Evolutionary conservation across 2,329 filamentous ascomycete genomes (phyloP), one percentile per base, ranked within the genome.

Genomic region (Trichothecium sympodiale): DNA sequence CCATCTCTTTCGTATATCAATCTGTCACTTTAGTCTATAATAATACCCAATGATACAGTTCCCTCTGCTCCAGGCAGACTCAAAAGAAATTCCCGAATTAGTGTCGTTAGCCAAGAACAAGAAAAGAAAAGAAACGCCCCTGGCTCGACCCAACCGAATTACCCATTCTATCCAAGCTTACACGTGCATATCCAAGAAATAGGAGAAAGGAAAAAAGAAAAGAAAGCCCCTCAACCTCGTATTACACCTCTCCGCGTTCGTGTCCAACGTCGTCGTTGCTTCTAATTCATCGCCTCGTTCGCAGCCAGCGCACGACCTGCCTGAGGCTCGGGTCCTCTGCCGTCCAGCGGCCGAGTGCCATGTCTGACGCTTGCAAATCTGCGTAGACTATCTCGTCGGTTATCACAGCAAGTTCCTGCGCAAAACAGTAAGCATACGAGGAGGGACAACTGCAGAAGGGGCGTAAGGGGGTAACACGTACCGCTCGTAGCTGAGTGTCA

Each of bases 271-370:
- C n/a, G n/a, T n/a, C n/a, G n/a, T n/a, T n/a, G n/a, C n/a, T n/a
- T n/a, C n/a, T n/a, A n/a, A n/a, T 13, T 38, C 17, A 36, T 32
- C 38, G 25, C 17, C 41, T 31, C 29, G 32, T 27, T 18, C 39
- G 30, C 15, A 79, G 54, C 75, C 75, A 80, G 53, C 71, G 66
- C 50, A 71, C 64, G 39, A 79, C 67, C 33, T 64, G 59, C 36
- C 69, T 61, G 35, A 77, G 56, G 43, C 66, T 71, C 3, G 75
- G 75, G 49, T 80, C 75, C 49, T 80, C 75, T 43, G 58, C 64
- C 46, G 67, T 75, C 75, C 75, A 80, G 57, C 74, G 71, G 48
- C 71, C 71, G 55, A 71, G 64, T 37, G 54, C 49, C 17, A 66
- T 55, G 49, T 80, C 75, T 15, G 66, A 66, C 26, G 57, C 51